A percentile compares a stretch with the other conserved stretches of the same genome.
These are phyloP conservation scores for Arachis stenosperma DNA, from an alignment of 306 rosid genomes.

Conservation along the genomic window DNA sequence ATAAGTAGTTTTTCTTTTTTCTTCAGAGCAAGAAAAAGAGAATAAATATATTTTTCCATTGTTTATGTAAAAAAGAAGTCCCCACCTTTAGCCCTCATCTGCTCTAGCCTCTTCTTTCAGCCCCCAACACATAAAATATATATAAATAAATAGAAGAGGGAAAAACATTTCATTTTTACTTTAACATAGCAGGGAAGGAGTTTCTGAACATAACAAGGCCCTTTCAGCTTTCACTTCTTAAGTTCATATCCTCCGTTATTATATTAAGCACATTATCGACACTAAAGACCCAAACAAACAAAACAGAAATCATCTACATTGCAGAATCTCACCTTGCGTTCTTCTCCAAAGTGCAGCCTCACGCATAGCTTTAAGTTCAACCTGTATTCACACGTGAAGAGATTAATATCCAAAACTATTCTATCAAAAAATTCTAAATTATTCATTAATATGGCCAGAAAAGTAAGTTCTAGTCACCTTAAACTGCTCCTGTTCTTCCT, in stretches of 20 bases:
- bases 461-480: constrained; percentile 53
- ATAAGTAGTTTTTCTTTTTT: too few relatives aligned
- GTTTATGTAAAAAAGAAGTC: constrained; percentile 2
- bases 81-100: background rate
- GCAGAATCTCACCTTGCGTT: constrained; percentile 68
- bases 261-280: constrained; percentile 9
- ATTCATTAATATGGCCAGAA: constrained; percentile 18
- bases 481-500: constrained; percentile 80
- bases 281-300: constrained; percentile 32
- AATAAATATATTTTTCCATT: constrained; percentile 5
- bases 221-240: constrained; percentile 26
- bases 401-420: constrained; percentile 14
- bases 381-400: constrained; percentile 48
- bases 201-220: background rate
- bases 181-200: constrained; percentile 5
- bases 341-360: constrained; percentile 95
- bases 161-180: background rate
- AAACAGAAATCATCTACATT: constrained; percentile 27
- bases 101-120: background rate
- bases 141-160: too few relatives aligned
- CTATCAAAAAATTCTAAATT: background rate
- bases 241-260: background rate
- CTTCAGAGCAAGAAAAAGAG: background rate
- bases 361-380: constrained; percentile 78
- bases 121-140: background rate